phyloP scores from a whole-genome alignment of 1,139 yeast genomes.

The Candida tetrigidarum region DNA sequence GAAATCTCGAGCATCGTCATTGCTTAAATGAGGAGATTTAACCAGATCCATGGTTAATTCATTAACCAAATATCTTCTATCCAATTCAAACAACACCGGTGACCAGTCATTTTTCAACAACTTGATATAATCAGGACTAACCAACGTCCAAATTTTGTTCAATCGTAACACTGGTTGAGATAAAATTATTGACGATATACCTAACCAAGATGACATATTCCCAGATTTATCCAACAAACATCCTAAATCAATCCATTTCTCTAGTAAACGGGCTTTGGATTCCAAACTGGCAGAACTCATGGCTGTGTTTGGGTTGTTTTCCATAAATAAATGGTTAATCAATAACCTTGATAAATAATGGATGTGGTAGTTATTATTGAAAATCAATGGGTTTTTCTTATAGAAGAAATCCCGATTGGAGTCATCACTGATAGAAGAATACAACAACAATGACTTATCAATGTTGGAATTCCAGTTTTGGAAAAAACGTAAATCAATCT shows the following conservation, averaged over 20 bases:
- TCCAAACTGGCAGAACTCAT: constrained; percentile 30
- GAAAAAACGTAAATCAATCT: constrained; percentile 60
- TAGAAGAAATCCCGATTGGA: constrained; percentile 35
- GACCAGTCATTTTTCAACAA: constrained; percentile 87
- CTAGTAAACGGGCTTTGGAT: constrained; percentile 67
- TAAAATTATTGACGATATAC: constrained; percentile 82
- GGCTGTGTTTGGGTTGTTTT: constrained; percentile 25
- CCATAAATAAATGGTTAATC: constrained; percentile 70
- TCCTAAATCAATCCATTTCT: constrained; percentile 89
- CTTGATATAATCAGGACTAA: constrained; percentile 63
- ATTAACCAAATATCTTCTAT: constrained; percentile 65
- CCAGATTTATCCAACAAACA: constrained; percentile 78
- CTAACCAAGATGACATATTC: constrained; percentile 95
- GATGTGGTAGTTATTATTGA: constrained; percentile 66
- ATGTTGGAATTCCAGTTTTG: constrained; percentile 75
- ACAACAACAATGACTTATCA: constrained; percentile 46
- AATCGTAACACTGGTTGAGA: constrained; percentile 83
- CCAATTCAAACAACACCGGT: constrained; percentile 89
- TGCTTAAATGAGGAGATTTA: constrained; percentile 18
- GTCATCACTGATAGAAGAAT: constrained; percentile 27
- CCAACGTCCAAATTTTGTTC: constrained; percentile 74
- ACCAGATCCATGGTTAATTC: constrained; percentile 22
- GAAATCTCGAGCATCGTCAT: constrained; percentile 11
- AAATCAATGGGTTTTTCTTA: constrained; percentile 56
- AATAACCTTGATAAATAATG: constrained; percentile 80